Evolutionary conservation across 1,139 yeast species (phyloP).

Genomic region (Zygosaccharomyces sapae): DNA sequence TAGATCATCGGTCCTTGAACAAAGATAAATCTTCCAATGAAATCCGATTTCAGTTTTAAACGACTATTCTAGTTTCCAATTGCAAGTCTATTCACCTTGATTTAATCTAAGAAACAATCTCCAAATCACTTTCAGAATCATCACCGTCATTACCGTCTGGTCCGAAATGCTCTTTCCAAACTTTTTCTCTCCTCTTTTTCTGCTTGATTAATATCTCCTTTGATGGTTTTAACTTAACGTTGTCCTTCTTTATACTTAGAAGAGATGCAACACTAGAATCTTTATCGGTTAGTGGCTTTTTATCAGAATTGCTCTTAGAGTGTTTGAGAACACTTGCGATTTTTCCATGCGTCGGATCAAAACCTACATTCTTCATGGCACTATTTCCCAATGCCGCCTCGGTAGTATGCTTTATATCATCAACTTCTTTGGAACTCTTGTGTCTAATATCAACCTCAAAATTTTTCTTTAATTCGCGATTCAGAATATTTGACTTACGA

Average conservation of each 20-base stretch:
- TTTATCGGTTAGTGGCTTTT: conserved; percentile 18
- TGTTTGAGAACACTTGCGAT: conserved; percentile 23
- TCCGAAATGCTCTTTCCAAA: conserved; percentile 27
- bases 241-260: conserved; percentile 35
- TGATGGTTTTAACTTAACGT: conserved; percentile 34
- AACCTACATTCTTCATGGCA: conserved; percentile 45
- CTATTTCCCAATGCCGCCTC: conserved; percentile 40
- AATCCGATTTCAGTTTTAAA: conserved; percentile 14
- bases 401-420: conserved; percentile 31
- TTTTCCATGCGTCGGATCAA: conserved; percentile 46
- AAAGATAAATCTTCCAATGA: conserved; percentile 7
- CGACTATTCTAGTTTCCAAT: conserved; percentile 12
- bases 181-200: conserved; percentile 28
- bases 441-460: conserved; percentile 12
- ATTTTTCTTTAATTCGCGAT: conserved; percentile 18
- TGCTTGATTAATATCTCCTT: conserved; percentile 30
- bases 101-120: conserved; percentile 27
- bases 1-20: conserved; percentile 8
- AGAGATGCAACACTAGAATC: conserved; percentile 32
- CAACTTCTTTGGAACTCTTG: conserved; percentile 20
- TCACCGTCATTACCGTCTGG: conserved; percentile 6
- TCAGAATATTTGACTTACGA: conserved; percentile 25
- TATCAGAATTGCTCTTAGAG: conserved; percentile 14
- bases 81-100: conserved; percentile 12
- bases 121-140: conserved; percentile 40